phyloP scores from a whole-genome alignment of 2,329 filamentous ascomycete genomes.

The Penicillium sp. region DNA sequence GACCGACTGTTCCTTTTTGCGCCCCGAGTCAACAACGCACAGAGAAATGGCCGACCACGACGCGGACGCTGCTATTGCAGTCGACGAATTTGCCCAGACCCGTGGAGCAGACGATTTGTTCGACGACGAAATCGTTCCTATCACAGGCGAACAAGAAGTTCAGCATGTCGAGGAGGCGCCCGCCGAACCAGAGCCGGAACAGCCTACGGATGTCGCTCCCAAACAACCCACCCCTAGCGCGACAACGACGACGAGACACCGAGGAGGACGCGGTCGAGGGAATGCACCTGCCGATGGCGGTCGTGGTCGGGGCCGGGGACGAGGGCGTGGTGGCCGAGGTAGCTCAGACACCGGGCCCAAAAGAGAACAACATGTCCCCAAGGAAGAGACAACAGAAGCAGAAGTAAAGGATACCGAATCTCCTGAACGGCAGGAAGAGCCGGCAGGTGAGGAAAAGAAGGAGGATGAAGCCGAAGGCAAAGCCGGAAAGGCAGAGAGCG shows the following conservation, averaged over 20 bases:
- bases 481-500: constrained; percentile 17
- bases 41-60: constrained; percentile 10
- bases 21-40: background rate
- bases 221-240: constrained; percentile 19
- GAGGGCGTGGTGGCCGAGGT: constrained; percentile 7
- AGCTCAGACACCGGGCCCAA: constrained; percentile 3
- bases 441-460: constrained; percentile 16
- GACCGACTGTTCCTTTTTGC: background rate
- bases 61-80: constrained; percentile 19
- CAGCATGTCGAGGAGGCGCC: constrained; percentile 16
- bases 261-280: constrained; percentile 5
- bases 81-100: constrained; percentile 50
- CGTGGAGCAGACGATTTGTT: constrained; percentile 49
- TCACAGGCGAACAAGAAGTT: constrained; percentile 30
- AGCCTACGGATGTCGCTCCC: constrained; percentile 16
- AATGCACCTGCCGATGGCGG: constrained; percentile 5
- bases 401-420: constrained; percentile 23
- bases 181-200: constrained; percentile 15
- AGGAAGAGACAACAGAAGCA: constrained; percentile 20
- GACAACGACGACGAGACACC: constrained; percentile 14
- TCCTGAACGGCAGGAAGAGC: constrained; percentile 14
- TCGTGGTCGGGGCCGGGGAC: constrained; percentile 4
- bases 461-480: constrained; percentile 20
- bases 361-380: constrained; percentile 10
- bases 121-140: constrained; percentile 48